Evolutionary conservation across 345 rosid genomes (phyloP).

Genomic region (Populus deltoides): DNA sequence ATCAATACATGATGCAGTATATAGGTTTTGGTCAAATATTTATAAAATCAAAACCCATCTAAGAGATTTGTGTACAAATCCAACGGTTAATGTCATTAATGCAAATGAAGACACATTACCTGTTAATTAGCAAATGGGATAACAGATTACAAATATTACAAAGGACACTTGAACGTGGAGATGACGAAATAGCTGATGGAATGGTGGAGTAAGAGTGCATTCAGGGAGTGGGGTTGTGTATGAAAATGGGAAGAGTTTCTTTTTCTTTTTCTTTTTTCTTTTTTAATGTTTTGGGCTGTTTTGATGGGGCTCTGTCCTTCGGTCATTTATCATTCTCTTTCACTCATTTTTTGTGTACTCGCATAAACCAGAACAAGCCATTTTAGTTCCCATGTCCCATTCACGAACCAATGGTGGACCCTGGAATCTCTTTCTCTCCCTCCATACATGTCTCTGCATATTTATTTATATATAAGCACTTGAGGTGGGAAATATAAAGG

Average conservation of each 20-base stretch:
- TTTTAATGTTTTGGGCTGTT: not conserved
- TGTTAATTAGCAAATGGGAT: not conserved
- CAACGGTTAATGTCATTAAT: constrained; percentile 8
- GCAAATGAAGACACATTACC: constrained; percentile 2
- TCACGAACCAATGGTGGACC: constrained; percentile 49
- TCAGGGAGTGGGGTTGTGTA: constrained; percentile 46
- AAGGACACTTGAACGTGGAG: constrained; percentile 49
- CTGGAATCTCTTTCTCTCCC: constrained; percentile 25
- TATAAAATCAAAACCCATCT: not conserved
- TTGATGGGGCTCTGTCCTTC: constrained; percentile 2
- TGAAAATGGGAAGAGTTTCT: constrained; percentile 36
- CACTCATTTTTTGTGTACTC: constrained; percentile 18
- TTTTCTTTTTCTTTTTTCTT: not conserved
- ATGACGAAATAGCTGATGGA: constrained; percentile 72
- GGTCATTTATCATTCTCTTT: constrained; percentile 41
- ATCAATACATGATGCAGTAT: not conserved
- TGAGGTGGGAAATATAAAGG: constrained; percentile 30
- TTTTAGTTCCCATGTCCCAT: constrained; percentile 47
- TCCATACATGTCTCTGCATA: not conserved
- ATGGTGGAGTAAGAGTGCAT: constrained; percentile 74
- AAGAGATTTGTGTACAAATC: not conserved
- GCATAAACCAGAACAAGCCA: constrained; percentile 33
- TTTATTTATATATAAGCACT: not conserved
- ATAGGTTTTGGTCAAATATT: not conserved
- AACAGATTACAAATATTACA: not conserved